phyloP scores from a whole-genome alignment of 176 grass and related monocot species.

The Musa beccarii region DNA sequence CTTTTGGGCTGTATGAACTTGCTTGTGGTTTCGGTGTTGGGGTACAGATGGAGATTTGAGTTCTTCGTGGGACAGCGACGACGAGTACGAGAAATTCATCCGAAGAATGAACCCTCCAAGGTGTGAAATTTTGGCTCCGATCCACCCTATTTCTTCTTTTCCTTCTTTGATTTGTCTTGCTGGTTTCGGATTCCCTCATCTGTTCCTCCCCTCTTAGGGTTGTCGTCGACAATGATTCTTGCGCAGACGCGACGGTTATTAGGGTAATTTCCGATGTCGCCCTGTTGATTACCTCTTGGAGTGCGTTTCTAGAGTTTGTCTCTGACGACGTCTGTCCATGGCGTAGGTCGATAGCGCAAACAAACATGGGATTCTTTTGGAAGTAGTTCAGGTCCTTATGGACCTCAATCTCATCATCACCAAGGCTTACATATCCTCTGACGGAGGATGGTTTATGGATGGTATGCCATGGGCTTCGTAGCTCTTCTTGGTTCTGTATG shows the following conservation, averaged over 20 bases:
- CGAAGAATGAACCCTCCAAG: conserved; percentile 95
- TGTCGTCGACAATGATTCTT: conserved; percentile 60
- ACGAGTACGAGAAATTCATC: conserved; percentile 93
- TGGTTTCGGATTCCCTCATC: neutral
- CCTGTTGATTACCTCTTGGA: neutral
- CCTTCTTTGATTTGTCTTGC: neutral
- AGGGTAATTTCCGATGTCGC: conserved; percentile 29
- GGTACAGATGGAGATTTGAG: conserved; percentile 41
- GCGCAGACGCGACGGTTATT: conserved; percentile 66
- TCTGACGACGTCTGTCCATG: no score
- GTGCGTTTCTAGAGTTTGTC: no score
- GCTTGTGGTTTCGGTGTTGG: neutral
- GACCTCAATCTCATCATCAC: conserved; percentile 79
- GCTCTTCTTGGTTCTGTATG: neutral
- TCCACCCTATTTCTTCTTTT: neutral
- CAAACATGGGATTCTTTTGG: conserved; percentile 79
- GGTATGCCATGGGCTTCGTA: conserved; percentile 23
- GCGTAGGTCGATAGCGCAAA: conserved; percentile 81
- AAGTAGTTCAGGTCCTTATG: conserved; percentile 77
- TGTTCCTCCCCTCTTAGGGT: conserved; percentile 37
- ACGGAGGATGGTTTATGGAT: conserved; percentile 96
- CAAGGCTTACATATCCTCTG: conserved; percentile 89
- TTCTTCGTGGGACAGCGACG: conserved; percentile 58
- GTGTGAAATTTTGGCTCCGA: conserved; percentile 20
- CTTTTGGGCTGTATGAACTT: neutral